Evolutionary conservation across 2,329 filamentous ascomycete species (phyloP).

Genomic region (Tolypocladium paradoxum): DNA sequence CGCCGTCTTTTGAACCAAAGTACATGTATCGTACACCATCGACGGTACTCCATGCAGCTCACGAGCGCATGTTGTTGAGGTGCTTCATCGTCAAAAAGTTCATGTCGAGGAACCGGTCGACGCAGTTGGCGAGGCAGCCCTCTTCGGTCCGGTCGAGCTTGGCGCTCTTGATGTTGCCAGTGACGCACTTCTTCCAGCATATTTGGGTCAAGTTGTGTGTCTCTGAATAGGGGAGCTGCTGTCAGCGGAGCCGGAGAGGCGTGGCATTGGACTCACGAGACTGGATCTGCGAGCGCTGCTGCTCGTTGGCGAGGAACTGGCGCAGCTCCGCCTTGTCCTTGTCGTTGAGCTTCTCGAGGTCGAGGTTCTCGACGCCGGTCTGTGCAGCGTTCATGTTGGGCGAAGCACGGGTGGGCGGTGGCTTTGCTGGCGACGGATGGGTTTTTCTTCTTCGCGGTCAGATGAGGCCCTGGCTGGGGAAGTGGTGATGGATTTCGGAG

Average conservation of each 20-base stretch:
- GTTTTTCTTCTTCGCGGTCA: background rate
- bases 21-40: constrained; percentile 1
- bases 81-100: constrained; percentile 79
- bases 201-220: constrained; percentile 53
- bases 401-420: background rate
- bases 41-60: background rate
- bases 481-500: background rate
- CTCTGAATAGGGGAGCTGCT: constrained; percentile 25
- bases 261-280: constrained; percentile 36
- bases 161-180: constrained; percentile 57
- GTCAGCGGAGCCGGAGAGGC: background rate
- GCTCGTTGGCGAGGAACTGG: constrained; percentile 74
- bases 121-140: constrained; percentile 80
- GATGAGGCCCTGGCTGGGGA: background rate
- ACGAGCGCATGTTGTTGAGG: constrained; percentile 50
- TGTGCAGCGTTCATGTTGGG: constrained; percentile 24
- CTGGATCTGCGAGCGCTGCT: constrained; percentile 65
- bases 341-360: constrained; percentile 65
- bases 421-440: background rate
- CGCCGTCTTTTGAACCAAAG: background rate
- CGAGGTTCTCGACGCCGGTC: constrained; percentile 38
- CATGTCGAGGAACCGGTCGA: constrained; percentile 86
- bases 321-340: constrained; percentile 81
- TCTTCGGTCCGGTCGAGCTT: constrained; percentile 71
- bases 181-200: constrained; percentile 94